Base-by-base conservation (phyloP, 352 stramenopile genomes). In the Phytophthora macrochlamydospora region DNA sequence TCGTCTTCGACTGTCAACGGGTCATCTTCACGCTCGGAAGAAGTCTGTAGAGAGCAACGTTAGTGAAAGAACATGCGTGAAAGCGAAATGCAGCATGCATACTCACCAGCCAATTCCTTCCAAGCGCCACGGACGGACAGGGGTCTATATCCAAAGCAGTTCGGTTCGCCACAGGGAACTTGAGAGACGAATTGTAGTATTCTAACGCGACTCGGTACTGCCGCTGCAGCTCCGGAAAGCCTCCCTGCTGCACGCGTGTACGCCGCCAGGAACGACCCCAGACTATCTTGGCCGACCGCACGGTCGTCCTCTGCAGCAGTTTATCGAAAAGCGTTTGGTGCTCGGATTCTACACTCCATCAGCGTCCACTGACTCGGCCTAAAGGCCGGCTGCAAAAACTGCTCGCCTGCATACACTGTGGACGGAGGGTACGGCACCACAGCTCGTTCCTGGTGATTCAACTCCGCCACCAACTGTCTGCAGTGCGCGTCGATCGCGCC, bases 151-250 rank as follows among this genome's bases (percentile, higher is more conserved):
- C 49, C 28, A 65, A 71, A 24, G 44, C 45, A 58, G 56, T 14
- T 66, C 55, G 38, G 69, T 73, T 65, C 28, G 53, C 49, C 38
- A 71, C 49, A 9, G 66, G 64, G 40, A 80, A 75, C 37, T 81
- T 73, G 9, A 90, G 68, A 31, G 71, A 67, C 24, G 85, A 86
- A 59, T 88, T 65, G 54, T 84, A 90, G 50, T 87, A 69, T 53
- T 88, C 79, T 52, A 93, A 62, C 6, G 85, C 85, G 30, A 81
- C 57, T 13, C 75, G 64, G 55, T 84, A 81, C 58, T 93, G 85
- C 45, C 72, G 60, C 7, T 75, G 43, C 54, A 93, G 62, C 59
- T 88, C 76, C 3, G 59, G 28, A 12, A 58, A 51, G 0, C 84
- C 82, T n/a, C 71, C 65, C 7, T 42, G 55, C 54, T 75, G 67